Base-by-base conservation (phyloP, 177 flowering plant genomes). In the Vitis hybrid region DNA sequence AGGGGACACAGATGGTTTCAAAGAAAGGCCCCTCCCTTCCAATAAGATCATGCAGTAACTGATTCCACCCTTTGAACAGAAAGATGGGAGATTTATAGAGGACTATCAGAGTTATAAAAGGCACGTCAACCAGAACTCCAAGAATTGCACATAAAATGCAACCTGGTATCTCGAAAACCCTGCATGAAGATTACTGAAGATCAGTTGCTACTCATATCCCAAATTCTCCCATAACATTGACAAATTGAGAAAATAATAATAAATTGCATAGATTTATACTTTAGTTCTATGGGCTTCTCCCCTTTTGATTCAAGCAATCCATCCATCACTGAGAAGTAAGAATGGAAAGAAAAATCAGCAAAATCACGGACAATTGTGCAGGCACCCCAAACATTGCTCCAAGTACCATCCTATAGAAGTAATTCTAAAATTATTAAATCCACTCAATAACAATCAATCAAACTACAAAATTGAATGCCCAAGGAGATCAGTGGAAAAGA, bases 21-120 rank as follows among this genome's bases (percentile, higher is more conserved):
- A 82, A 61, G 66, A 80, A 84, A 3, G 85, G 88, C 4, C 81
- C 88, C 13, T 77, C 80, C 68, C 82, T 77, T 22, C 88, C 88
- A 38, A 84, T 70, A 33, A 84, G 79, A 74, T 84, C 88, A 17
- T 69, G 72, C n/a, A 79, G 14, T 59, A 82, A 64, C 24, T 77
- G 67, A 3, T 61, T 14, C 85, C 85, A 84, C 66, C 85, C 88
- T 72, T 78, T 84, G 67, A 77, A 69, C 61, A 84, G 69, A 78
- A 84, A 67, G 51, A 77, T 54, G n/a, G 84, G 85, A 62, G 80
- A 71, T 74, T 84, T 84, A 57, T 72, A 84, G 12, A 82, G 22
- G 10, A 77, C 74, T 19, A 84, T 68, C 17, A 79, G 3, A 19
- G 71, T 76, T 54, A 80, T 76, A 7, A 79, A 15, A 20, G 81